These are phyloP conservation scores for Bassia scoparia DNA, from an alignment of 148 eudicot species.

Conservation along the genomic window DNA sequence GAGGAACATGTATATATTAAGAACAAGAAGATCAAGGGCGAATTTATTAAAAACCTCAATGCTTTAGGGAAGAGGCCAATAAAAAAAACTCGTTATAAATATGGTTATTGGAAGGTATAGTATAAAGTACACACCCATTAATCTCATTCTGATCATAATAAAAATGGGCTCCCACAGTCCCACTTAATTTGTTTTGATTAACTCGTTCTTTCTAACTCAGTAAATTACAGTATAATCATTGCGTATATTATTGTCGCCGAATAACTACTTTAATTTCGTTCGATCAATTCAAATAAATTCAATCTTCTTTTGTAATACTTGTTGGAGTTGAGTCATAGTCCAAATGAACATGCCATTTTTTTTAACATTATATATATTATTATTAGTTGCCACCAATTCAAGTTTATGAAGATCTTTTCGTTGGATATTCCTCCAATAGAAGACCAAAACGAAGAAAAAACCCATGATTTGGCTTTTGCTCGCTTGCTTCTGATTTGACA, in stretches of 20 bases:
- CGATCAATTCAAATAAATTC: too few relatives aligned
- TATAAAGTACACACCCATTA: not conserved
- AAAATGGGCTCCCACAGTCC: slow-evolving; percentile 15
- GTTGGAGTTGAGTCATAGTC: slow-evolving; percentile 29
- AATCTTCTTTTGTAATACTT: slow-evolving; percentile 5
- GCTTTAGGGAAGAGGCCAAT: too few relatives aligned
- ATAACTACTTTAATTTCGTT: slow-evolving; percentile 8
- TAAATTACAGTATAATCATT: slow-evolving; percentile 6
- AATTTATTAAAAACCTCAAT: too few relatives aligned
- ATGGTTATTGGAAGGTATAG: not conserved
- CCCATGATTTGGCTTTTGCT: not conserved
- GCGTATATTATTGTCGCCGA: slow-evolving; percentile 12
- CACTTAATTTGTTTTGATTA: not conserved
- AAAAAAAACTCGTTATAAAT: too few relatives aligned
- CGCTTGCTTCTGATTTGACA: not conserved
- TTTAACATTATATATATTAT: not conserved
- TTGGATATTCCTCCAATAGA: slow-evolving; percentile 7
- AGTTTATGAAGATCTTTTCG: slow-evolving; percentile 14
- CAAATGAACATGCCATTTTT: slow-evolving; percentile 11
- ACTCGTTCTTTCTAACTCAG: not conserved
- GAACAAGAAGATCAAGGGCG: too few relatives aligned
- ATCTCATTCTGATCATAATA: not conserved
- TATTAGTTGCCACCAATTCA: not conserved
- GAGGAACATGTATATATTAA: too few relatives aligned
- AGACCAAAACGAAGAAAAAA: slow-evolving; percentile 2